A percentile compares a stretch with the other conserved stretches of the same genome.
phyloP scores from a whole-genome alignment of 1,284 basidiomycete species.

The Marasmius tenuissimus region DNA sequence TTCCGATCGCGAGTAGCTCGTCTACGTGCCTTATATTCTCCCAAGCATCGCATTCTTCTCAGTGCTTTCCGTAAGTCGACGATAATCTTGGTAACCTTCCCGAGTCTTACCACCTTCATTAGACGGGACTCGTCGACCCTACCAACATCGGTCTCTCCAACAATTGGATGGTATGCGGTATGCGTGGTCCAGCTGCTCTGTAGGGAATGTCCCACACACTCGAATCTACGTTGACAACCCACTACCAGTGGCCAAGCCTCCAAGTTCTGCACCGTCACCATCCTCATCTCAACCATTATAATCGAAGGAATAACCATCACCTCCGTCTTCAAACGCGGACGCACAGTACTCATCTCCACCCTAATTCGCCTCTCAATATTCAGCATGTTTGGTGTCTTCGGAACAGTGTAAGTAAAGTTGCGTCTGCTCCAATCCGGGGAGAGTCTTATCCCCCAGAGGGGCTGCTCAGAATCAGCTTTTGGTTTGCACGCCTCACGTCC shows the following conservation, averaged over 20 bases:
- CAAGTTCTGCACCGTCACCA: slow-evolving; percentile 1
- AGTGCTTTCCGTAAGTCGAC: slow-evolving; percentile 3
- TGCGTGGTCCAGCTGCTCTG: too few species aligned
- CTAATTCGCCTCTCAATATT: slow-evolving; percentile 10
- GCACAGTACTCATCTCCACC: background rate
- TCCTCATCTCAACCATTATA: slow-evolving; percentile 13
- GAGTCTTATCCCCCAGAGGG: background rate
- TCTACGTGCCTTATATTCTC: slow-evolving; percentile 9
- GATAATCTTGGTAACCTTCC: background rate
- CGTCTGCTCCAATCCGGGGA: background rate
- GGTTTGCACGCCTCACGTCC: background rate
- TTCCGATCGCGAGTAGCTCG: background rate
- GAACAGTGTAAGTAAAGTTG: slow-evolving; percentile 1
- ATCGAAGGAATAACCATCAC: background rate
- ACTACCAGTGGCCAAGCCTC: slow-evolving; percentile 6
- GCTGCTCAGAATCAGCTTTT: slow-evolving; percentile 3
- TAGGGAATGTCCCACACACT: too few species aligned
- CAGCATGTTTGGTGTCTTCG: slow-evolving; percentile 12
- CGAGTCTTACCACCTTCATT: background rate
- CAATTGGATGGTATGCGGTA: slow-evolving; percentile 12
- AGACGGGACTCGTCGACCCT: slow-evolving; percentile 8
- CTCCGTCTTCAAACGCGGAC: slow-evolving; percentile 1
- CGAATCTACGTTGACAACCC: too few species aligned
- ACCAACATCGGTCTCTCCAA: slow-evolving; percentile 1
- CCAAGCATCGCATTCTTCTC: slow-evolving; percentile 9